These are phyloP conservation scores for Astrephomene gubernaculifera DNA, from an alignment of 139 green algal genomes.

Conservation along the genomic window DNA sequence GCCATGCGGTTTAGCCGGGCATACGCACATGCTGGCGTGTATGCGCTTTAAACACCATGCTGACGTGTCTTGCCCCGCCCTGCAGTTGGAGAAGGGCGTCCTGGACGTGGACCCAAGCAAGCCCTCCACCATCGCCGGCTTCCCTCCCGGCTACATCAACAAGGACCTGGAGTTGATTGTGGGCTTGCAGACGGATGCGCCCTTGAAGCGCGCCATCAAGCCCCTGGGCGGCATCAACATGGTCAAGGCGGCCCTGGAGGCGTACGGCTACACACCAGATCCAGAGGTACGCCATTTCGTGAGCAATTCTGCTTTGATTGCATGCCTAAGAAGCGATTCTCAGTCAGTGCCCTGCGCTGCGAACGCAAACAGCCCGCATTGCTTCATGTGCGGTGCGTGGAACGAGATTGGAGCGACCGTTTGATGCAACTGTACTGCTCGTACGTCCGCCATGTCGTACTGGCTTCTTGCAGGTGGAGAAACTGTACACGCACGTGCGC, in stretches of 20 bases:
- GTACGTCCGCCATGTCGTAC: too few relatives aligned
- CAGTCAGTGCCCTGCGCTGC: too few relatives aligned
- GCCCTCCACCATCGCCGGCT: constrained; percentile 74
- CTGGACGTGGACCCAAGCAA: constrained; percentile 70
- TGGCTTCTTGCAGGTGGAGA: constrained; percentile 54
- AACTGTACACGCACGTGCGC: constrained; percentile 64
- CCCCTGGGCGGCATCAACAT: constrained; percentile 76
- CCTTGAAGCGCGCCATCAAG: constrained; percentile 84
- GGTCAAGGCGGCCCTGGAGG: constrained; percentile 75
- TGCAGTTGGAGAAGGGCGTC: constrained; percentile 51
- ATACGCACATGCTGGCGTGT: too few relatives aligned
- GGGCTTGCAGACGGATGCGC: constrained; percentile 77
- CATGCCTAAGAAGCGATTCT: too few relatives aligned
- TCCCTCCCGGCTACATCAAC: constrained; percentile 78
- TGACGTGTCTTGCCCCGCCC: background rate
- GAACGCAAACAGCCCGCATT: too few relatives aligned
- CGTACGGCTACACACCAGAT: constrained; percentile 60
- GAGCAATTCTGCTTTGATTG: too few relatives aligned
- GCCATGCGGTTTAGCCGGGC: too few relatives aligned
- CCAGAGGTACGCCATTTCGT: constrained; percentile 24
- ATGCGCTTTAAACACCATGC: background rate
- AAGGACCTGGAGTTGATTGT: constrained; percentile 68
- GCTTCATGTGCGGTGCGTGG: too few relatives aligned
- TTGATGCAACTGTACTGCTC: too few relatives aligned
- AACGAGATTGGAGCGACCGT: too few relatives aligned